These are phyloP conservation scores for Trametes cubensis DNA, from an alignment of 768 basidiomycete genomes.

Conservation along the genomic window DNA sequence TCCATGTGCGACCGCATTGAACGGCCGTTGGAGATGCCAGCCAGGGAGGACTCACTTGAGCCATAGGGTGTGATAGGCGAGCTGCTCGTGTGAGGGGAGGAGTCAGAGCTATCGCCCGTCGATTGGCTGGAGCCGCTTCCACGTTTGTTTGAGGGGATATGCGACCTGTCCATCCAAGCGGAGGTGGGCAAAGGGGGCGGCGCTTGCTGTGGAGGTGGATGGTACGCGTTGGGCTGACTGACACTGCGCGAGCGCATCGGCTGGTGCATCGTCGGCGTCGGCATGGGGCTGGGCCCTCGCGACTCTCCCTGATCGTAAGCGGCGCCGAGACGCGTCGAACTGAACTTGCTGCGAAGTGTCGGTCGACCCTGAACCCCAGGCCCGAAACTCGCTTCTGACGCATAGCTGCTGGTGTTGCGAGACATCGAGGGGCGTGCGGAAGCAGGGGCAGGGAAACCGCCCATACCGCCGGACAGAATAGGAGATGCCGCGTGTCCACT, in stretches of 20 bases:
- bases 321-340: conserved; percentile 59
- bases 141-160: conserved; percentile 57
- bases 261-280: conserved; percentile 22
- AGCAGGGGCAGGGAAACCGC: conserved; percentile 32
- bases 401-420: conserved; percentile 48
- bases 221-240: conserved; percentile 77
- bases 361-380: conserved; percentile 8
- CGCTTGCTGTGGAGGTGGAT: conserved; percentile 46
- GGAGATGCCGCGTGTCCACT: conserved; percentile 22
- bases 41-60: conserved; percentile 82
- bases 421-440: conserved; percentile 46
- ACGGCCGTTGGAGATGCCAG: conserved; percentile 52
- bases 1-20: conserved; percentile 54
- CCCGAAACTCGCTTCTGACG: conserved; percentile 44
- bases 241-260: conserved; percentile 65
- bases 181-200: conserved; percentile 59
- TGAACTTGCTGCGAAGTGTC: conserved; percentile 67
- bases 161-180: conserved; percentile 52
- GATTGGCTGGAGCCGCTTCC: conserved; percentile 87
- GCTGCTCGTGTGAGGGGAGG: conserved; percentile 74
- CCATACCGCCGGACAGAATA: conserved; percentile 33
- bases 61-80: conserved; percentile 91
- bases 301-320: conserved; percentile 49
- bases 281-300: conserved; percentile 29
- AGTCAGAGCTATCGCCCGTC: conserved; percentile 79